Base-by-base conservation (phyloP, 2,329 filamentous ascomycete species). In the Colletotrichum spinosum region DNA sequence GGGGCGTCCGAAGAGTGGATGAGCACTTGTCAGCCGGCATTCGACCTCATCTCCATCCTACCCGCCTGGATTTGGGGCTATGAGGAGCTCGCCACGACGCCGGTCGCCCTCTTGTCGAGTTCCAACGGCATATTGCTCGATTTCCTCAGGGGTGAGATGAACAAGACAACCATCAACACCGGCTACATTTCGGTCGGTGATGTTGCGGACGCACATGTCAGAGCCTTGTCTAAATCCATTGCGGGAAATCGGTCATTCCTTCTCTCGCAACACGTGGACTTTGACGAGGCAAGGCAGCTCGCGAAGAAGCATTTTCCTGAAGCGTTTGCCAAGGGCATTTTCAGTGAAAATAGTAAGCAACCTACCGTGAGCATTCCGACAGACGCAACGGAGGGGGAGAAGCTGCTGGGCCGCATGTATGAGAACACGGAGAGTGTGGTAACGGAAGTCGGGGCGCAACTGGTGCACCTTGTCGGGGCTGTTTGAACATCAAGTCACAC, bases 171-270 rank as follows among this genome's bases (percentile, higher is more conserved):
- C 4, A 68, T 73, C 10, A 65, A 70, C 8, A 75, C 75, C 9
- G 68, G 67, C 11, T 72, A 70, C 17, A 75, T 79, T n/a, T 73
- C 78, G 52, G 69, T 78, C 11, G 71, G 78, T 39, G 77, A 81
- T 52, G 76, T 79, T 3, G 77, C 78, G 6, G 71, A 70, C 17
- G 73, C 73, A 9, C 79, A 81, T 55, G 72, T 81, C 37, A 58
- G 65, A 4, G 77, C 78, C 3, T 71, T 81, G 11, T 69, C 77
- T 34, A 68, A 71, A 39, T 68, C 67, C 3, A 67, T 79, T 6
- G 56, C 71, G 2, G 75, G 73, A 7, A 72, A 73, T 38, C 69
- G 74, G 13, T 44, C 44, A 7, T 42, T 65, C 45, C 39, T 55
- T 35, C 50, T 59, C 4, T 53, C 51, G 8, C 35, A 48, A 25